Evolutionary conservation across 306 rosid species (phyloP).

Genomic region (Trifolium fragiferum): DNA sequence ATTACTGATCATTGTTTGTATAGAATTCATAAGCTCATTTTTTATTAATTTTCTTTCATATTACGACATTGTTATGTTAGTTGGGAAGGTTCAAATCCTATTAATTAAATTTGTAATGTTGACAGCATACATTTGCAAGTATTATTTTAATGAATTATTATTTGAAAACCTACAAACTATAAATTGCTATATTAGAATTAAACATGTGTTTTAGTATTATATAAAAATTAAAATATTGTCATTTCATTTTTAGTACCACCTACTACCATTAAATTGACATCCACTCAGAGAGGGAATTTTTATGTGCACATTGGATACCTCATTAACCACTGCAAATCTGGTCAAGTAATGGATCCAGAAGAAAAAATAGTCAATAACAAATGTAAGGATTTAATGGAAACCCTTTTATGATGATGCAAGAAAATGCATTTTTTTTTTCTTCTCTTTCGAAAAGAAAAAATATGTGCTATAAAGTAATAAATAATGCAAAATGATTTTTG

Average conservation of each 20-base stretch:
- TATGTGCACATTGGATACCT: neutral
- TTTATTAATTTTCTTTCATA: neutral
- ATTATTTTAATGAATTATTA: neutral
- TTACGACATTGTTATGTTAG: neutral
- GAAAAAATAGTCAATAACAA: neutral
- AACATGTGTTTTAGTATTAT: neutral
- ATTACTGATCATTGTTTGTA: neutral
- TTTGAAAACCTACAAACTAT: neutral
- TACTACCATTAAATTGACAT: neutral
- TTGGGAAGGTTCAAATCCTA: slow-evolving; percentile 7
- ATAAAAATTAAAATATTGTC: neutral
- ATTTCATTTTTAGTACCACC: neutral
- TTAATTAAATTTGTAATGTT: neutral
- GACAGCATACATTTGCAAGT: neutral
- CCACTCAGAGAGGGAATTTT: neutral
- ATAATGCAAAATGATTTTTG: neutral
- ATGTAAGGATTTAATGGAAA: neutral
- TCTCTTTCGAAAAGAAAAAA: neutral
- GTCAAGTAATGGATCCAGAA: neutral
- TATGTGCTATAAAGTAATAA: no score
- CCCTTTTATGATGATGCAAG: neutral
- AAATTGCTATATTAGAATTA: neutral
- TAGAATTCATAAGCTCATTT: neutral
- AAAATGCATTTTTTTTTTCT: neutral
- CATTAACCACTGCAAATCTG: neutral